Conservation (phyloP, 306 rosid genomes). For the Castanea crenata region DNA sequence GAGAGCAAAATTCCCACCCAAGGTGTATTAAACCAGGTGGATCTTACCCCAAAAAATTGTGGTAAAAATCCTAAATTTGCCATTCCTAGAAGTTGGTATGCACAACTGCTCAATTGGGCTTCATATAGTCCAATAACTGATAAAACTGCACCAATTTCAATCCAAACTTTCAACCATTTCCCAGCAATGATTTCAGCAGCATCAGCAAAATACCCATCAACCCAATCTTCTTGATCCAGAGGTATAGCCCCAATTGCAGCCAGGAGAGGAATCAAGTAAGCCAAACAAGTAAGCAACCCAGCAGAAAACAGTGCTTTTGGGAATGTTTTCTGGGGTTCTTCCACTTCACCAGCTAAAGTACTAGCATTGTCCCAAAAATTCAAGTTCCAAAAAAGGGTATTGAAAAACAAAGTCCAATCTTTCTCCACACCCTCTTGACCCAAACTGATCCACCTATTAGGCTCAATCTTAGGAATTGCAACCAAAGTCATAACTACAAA, state of each 20-base stretch:
- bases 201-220: constrained; percentile 51
- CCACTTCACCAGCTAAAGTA: constrained; percentile 61
- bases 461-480: constrained; percentile 44
- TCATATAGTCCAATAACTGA: constrained; percentile 63
- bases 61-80: constrained; percentile 72
- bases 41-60: constrained; percentile 42
- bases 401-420: constrained; percentile 49
- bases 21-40: constrained; percentile 70
- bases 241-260: constrained; percentile 53
- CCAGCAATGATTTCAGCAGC: constrained; percentile 65
- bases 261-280: constrained; percentile 46
- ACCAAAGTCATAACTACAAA: constrained; percentile 35
- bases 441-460: constrained; percentile 47
- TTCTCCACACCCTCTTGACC: constrained; percentile 44
- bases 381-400: constrained; percentile 60
- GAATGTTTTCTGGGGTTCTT: constrained; percentile 45
- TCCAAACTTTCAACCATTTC: constrained; percentile 70
- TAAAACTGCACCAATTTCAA: constrained; percentile 70
- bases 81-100: constrained; percentile 80
- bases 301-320: constrained; percentile 46
- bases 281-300: constrained; percentile 45
- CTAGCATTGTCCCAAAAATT: constrained; percentile 63
- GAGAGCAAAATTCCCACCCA: constrained; percentile 77
- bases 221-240: constrained; percentile 44
- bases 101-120: constrained; percentile 76